Percentiles rank a stretch among this genome's conserved stretches.
Evolutionary conservation across 805 yeast genomes (phyloP).

Genomic region (Teunomyces panamensis): DNA sequence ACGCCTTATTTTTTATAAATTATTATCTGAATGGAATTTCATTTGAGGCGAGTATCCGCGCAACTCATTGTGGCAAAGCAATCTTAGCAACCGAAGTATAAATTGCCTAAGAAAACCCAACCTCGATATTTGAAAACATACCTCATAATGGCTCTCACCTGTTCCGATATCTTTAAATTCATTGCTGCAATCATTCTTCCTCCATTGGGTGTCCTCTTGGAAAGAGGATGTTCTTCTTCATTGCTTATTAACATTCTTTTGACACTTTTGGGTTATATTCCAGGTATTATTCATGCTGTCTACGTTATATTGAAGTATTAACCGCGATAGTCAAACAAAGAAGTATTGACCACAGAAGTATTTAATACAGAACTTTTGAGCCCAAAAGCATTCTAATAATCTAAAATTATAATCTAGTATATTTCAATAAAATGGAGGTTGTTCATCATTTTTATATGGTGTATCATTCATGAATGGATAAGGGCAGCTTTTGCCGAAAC

Average conservation of each 20-base stretch:
- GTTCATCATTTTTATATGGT: no score
- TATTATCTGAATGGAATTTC: neutral
- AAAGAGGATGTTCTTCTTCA: conserved; percentile 50
- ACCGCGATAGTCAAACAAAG: neutral
- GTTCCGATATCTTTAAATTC: conserved; percentile 52
- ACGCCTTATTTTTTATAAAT: no score
- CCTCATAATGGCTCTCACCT: conserved; percentile 44
- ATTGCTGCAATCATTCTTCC: conserved; percentile 53
- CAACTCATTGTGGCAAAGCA: neutral
- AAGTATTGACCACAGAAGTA: neutral
- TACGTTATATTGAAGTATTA: conserved; percentile 46
- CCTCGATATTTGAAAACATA: no score
- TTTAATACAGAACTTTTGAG: no score
- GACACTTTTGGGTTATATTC: conserved; percentile 71
- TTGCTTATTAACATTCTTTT: conserved; percentile 56
- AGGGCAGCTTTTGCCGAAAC: no score
- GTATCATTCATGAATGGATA: no score
- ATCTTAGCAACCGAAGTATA: neutral
- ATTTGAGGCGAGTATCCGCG: neutral
- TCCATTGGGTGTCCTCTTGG: conserved; percentile 61
- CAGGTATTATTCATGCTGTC: conserved; percentile 68
- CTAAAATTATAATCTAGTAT: no score
- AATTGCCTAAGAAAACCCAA: neutral
- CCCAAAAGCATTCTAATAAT: no score
- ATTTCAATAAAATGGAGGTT: no score